Base-by-base conservation (phyloP, 768 basidiomycete species). In the Collybia sp. region DNA sequence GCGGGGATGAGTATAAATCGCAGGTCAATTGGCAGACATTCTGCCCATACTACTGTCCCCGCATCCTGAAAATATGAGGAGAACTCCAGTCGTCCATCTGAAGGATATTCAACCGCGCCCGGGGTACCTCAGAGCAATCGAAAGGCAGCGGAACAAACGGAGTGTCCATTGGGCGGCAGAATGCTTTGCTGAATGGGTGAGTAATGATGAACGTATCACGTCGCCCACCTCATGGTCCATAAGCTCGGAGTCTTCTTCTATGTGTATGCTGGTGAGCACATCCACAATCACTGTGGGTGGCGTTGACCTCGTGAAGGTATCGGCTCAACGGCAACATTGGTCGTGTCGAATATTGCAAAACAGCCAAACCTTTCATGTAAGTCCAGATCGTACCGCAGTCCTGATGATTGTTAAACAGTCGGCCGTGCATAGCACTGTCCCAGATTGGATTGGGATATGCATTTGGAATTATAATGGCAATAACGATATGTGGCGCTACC, bases 201-300 rank as follows among this genome's bases (percentile, higher is more conserved):
- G 61, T 58, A 5, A 1, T 25, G 44, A 30, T 25, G 8, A 25
- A 25, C 8, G 4, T 25, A 8, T 25, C 25, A 25, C 25, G 4
- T 3, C 8, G 25, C 25, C 25, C 25, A 8, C 8, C 25, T 25
- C 25, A 25, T 25, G 11, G n/a, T 46, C 17, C 43, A 31, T 13
- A 49, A 83, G 81, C 43, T 80, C 32, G 83, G 82, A 11, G 79
- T 77, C 12, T 83, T 82, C 58, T 62, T 85, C 49, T 84, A 81
- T 55, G 71, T 73, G 18, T 79, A 75, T 47, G 67, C 65, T n/a
- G 79, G 77, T 71, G 33, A 48, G 68, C 43, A 15, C 10, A 19
- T 6, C 12, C n/a, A 12, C 25, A 8, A 35, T 8, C n/a, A 12
- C 6, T 15, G 13, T 13, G 32, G 6, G n/a, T 50, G n/a, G 12